These are phyloP conservation scores for Pelargonium nanum DNA, from an alignment of 345 rosid genomes.

Conservation along the genomic window DNA sequence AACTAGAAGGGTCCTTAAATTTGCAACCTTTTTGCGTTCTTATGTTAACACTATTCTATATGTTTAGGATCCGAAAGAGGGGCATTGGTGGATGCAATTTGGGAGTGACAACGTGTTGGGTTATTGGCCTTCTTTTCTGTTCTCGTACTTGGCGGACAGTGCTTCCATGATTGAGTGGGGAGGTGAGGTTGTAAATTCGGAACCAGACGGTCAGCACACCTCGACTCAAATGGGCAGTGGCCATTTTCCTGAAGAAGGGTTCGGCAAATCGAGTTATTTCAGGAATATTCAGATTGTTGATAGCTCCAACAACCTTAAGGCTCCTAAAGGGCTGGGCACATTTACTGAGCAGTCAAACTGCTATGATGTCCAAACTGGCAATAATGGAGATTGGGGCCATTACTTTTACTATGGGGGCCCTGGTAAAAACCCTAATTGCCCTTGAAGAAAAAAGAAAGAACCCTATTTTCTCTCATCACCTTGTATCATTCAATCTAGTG, in stretches of 20 bases:
- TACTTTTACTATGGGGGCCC: no score
- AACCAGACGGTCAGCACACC: constrained; percentile 12
- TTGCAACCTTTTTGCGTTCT: neutral
- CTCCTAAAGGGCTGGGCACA: no score
- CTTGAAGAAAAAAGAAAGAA: no score
- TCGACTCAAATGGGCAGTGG: constrained; percentile 41
- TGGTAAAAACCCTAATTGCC: no score
- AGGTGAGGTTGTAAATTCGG: constrained; percentile 27
- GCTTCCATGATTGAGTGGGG: constrained; percentile 25
- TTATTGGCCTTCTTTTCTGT: constrained; percentile 32
- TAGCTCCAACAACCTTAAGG: no score
- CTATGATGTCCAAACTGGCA: no score
- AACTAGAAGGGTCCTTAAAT: no score
- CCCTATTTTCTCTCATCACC: no score
- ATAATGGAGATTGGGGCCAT: no score
- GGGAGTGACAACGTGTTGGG: constrained; percentile 16
- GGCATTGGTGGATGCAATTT: constrained; percentile 35
- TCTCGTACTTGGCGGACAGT: constrained; percentile 17
- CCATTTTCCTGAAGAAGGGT: constrained; percentile 26
- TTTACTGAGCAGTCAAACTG: no score
- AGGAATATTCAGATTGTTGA: constrained; percentile 15
- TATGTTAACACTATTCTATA: neutral
- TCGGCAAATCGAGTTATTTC: constrained; percentile 25
- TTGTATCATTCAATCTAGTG: no score
- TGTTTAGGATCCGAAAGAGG: constrained; percentile 18